These are phyloP conservation scores for Leptomonas pyrrhocoris DNA, from an alignment of 208 protist genomes.

Conservation along the genomic window DNA sequence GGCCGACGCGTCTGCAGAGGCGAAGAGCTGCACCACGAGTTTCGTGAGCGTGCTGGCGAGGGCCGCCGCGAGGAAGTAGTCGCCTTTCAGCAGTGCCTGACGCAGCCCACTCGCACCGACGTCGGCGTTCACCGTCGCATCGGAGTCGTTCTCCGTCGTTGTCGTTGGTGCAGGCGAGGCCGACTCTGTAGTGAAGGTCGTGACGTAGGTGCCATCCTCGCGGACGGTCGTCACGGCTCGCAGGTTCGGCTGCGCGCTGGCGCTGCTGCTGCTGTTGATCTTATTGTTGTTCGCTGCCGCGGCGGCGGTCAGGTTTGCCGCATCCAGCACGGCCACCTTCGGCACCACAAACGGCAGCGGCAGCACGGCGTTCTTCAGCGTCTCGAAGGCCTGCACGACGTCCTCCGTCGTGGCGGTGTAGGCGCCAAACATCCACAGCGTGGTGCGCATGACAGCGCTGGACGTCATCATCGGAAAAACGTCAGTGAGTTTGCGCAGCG, in stretches of 20 bases:
- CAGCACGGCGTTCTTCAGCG: slow-evolving; percentile 46
- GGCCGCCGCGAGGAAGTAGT: slow-evolving; percentile 94
- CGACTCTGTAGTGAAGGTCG: slow-evolving; percentile 61
- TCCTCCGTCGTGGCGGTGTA: slow-evolving; percentile 75
- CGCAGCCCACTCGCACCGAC: slow-evolving; percentile 52
- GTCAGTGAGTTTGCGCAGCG: slow-evolving; percentile 60
- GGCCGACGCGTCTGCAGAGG: slow-evolving; percentile 12
- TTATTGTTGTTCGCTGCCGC: slow-evolving; percentile 12
- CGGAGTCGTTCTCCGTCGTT: slow-evolving; percentile 3
- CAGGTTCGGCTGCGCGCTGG: slow-evolving; percentile 27
- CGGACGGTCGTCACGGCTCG: slow-evolving; percentile 76
- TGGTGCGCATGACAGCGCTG: slow-evolving; percentile 69
- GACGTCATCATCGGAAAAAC: slow-evolving; percentile 70
- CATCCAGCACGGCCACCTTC: slow-evolving; percentile 9
- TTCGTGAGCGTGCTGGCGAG: slow-evolving; percentile 93
- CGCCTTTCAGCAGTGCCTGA: slow-evolving; percentile 70
- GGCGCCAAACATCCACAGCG: slow-evolving; percentile 95
- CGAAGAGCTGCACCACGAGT: slow-evolving; percentile 88
- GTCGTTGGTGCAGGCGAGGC: slow-evolving; percentile 16
- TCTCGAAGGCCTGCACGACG: slow-evolving; percentile 47
- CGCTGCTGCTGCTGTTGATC: background rate
- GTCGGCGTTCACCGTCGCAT: slow-evolving; percentile 6
- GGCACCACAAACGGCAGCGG: slow-evolving; percentile 65
- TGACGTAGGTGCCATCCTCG: slow-evolving; percentile 95
- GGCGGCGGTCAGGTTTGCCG: slow-evolving; percentile 20